These are phyloP conservation scores for Keqinozyma sinolaborantium DNA, from an alignment of 1,139 yeast genomes.

Conservation along the genomic window DNA sequence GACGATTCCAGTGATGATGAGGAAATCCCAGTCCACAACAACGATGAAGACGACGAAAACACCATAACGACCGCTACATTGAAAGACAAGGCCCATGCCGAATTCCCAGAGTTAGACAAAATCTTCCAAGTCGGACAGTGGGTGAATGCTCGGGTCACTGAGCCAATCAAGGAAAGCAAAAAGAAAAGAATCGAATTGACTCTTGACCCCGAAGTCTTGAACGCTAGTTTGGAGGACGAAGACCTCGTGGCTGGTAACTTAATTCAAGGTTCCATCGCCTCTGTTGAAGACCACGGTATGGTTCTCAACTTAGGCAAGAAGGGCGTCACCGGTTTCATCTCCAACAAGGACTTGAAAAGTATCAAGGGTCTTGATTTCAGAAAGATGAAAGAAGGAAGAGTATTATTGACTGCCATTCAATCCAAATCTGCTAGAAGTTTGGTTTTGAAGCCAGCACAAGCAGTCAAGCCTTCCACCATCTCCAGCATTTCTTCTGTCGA, in stretches of 20 bases:
- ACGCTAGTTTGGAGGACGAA: slow-evolving; percentile 56
- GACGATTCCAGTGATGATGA: slow-evolving; percentile 44
- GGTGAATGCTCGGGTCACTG: slow-evolving; percentile 73
- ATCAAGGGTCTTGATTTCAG: slow-evolving; percentile 17
- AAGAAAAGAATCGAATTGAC: slow-evolving; percentile 67
- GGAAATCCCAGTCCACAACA: slow-evolving; percentile 36
- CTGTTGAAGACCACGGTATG: slow-evolving; percentile 90
- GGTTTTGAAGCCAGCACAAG: slow-evolving; percentile 45
- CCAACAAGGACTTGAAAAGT: slow-evolving; percentile 56
- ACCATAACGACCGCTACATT: slow-evolving; percentile 24
- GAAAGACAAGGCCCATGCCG: slow-evolving; percentile 18
- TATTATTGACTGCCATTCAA: slow-evolving; percentile 46
- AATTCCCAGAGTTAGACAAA: slow-evolving; percentile 52
- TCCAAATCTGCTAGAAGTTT: slow-evolving; percentile 57
- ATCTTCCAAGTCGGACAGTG: slow-evolving; percentile 77
- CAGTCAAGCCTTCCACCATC: slow-evolving; percentile 37
- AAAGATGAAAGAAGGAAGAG: slow-evolving; percentile 33
- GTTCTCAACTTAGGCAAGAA: slow-evolving; percentile 67
- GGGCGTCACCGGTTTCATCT: slow-evolving; percentile 63
- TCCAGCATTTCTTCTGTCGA: slow-evolving; percentile 66
- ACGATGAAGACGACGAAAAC: slow-evolving; percentile 23
- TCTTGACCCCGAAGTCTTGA: slow-evolving; percentile 73
- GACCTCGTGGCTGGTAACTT: slow-evolving; percentile 62
- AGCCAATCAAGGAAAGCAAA: slow-evolving; percentile 36
- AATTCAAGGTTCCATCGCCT: slow-evolving; percentile 72